A percentile compares a stretch with the other conserved stretches of the same genome.
phyloP scores from a whole-genome alignment of 805 yeast genomes.

The Yarrowia sp. region DNA sequence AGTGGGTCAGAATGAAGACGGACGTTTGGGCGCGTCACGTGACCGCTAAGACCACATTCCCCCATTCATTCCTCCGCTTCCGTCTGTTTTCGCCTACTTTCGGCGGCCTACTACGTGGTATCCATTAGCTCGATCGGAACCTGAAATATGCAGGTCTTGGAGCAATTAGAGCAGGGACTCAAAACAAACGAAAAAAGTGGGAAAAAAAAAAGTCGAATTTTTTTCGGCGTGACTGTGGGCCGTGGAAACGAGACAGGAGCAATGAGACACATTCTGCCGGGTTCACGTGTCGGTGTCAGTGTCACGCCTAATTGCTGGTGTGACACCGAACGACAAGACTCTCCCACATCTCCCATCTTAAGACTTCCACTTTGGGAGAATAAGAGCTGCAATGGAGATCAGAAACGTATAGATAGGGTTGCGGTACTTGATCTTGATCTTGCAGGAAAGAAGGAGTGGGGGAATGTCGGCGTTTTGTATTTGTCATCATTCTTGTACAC shows the following conservation, averaged over 20 bases:
- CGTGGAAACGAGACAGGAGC: background rate
- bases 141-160: constrained; percentile 29
- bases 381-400: constrained; percentile 7
- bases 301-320: background rate
- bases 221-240: too few relatives aligned
- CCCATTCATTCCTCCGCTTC: background rate
- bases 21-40: background rate
- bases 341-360: too few relatives aligned
- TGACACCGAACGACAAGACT: too few relatives aligned
- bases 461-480: background rate
- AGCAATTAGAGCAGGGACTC: constrained; percentile 31
- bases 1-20: background rate
- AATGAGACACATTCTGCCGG: background rate
- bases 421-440: constrained; percentile 33
- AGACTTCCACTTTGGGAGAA: background rate
- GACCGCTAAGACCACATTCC: background rate
- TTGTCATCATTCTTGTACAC: too few relatives aligned
- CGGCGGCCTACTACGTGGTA: background rate
- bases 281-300: constrained; percentile 4
- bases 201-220: background rate
- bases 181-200: background rate
- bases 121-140: constrained; percentile 30
- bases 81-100: background rate
- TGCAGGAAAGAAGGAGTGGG: constrained; percentile 4
- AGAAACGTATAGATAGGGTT: constrained; percentile 18